phyloP scores from a whole-genome alignment of 2,329 filamentous ascomycete species.

The Stachybotrys chartarum region DNA sequence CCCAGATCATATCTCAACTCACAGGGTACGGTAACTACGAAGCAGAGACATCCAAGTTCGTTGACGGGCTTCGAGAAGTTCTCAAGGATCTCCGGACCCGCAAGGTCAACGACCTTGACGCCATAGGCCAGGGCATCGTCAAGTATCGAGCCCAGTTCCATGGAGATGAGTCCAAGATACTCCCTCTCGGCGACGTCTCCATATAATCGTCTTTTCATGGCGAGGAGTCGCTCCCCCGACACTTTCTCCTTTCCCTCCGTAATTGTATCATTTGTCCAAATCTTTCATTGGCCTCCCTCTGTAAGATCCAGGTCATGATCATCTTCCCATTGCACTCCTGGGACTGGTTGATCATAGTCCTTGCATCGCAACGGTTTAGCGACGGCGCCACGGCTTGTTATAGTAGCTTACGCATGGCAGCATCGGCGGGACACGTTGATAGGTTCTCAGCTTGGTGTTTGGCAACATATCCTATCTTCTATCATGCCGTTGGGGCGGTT shows the following conservation, averaged over 20 bases:
- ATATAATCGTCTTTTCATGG: constrained; percentile 14
- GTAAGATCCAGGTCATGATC: neutral
- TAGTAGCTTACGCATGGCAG: neutral
- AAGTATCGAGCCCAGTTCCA: constrained; percentile 59
- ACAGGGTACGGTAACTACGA: constrained; percentile 59
- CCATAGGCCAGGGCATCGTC: constrained; percentile 60
- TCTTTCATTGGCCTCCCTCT: neutral
- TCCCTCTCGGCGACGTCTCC: constrained; percentile 46
- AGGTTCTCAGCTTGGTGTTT: neutral
- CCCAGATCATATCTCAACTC: constrained; percentile 65
- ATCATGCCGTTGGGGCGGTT: too few relatives aligned
- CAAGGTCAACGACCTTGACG: constrained; percentile 58
- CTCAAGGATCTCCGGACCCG: constrained; percentile 52
- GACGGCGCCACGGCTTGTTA: neutral
- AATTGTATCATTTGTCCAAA: neutral
- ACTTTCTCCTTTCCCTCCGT: neutral
- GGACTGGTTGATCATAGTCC: neutral
- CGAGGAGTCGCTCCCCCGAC: constrained; percentile 2
- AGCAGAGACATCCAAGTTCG: constrained; percentile 54
- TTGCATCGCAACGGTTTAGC: neutral
- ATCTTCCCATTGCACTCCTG: neutral
- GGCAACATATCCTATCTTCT: too few relatives aligned
- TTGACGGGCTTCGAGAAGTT: constrained; percentile 52
- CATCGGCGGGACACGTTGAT: neutral
- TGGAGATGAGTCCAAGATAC: constrained; percentile 55